phyloP scores from a whole-genome alignment of 192 early-diverging fungal genomes.

The Backusella sp. region DNA sequence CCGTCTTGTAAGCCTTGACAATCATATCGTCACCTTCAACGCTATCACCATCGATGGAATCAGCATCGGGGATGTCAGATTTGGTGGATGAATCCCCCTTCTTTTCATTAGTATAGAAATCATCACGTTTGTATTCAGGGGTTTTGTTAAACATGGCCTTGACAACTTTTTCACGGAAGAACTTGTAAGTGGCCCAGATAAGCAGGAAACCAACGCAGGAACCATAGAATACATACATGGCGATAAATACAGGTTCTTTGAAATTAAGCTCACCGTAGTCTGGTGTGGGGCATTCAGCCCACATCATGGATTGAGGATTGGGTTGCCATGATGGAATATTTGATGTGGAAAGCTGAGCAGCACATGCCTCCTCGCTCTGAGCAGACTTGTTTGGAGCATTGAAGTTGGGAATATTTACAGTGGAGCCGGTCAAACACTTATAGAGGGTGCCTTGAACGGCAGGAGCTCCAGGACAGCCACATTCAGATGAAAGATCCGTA shows the following conservation, averaged over 20 bases:
- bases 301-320: slow-evolving; percentile 22
- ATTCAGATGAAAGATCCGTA: slow-evolving; percentile 29
- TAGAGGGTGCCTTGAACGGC: slow-evolving; percentile 22
- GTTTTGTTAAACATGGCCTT: neutral
- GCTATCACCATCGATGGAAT: slow-evolving; percentile 6
- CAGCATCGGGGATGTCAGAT: neutral
- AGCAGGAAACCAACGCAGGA: slow-evolving; percentile 19
- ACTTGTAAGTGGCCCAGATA: slow-evolving; percentile 32
- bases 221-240: slow-evolving; percentile 26
- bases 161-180: slow-evolving; percentile 1
- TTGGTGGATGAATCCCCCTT: neutral
- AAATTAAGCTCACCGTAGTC: slow-evolving; percentile 22
- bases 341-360: neutral
- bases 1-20: slow-evolving; percentile 44
- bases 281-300: slow-evolving; percentile 30
- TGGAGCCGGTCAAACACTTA: slow-evolving; percentile 12
- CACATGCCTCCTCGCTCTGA: slow-evolving; percentile 22
- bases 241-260: slow-evolving; percentile 34
- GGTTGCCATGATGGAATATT: slow-evolving; percentile 10
- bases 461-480: slow-evolving; percentile 28
- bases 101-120: slow-evolving; percentile 6
- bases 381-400: slow-evolving; percentile 26
- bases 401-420: slow-evolving; percentile 28
- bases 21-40: slow-evolving; percentile 30
- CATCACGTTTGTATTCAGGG: slow-evolving; percentile 11